These are phyloP conservation scores for Nidularia pulvinata DNA, from an alignment of 768 basidiomycete genomes.

Conservation along the genomic window DNA sequence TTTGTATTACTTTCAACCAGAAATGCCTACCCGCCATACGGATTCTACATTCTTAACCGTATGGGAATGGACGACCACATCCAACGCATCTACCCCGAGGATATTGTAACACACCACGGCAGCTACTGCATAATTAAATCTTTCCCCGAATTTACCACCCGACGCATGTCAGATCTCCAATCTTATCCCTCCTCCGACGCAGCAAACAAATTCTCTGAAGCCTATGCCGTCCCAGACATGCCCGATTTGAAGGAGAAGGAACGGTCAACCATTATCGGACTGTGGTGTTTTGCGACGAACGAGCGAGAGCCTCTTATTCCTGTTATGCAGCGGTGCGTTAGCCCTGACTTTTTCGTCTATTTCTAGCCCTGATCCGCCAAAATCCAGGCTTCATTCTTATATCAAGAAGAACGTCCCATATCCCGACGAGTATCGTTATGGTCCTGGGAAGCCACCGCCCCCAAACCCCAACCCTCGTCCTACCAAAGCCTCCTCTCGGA, in stretches of 20 bases:
- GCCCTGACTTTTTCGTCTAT: neutral
- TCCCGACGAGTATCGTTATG: constrained; percentile 72
- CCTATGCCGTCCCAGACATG: constrained; percentile 44
- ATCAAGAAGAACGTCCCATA: constrained; percentile 68
- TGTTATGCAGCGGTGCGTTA: constrained; percentile 65
- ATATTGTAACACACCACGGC: constrained; percentile 62
- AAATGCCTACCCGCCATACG: constrained; percentile 78
- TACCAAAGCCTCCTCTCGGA: constrained; percentile 17
- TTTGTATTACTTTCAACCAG: constrained; percentile 30
- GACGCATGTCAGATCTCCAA: constrained; percentile 25
- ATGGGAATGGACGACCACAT: constrained; percentile 80
- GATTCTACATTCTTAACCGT: constrained; percentile 84
- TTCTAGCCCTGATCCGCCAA: neutral
- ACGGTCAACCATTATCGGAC: constrained; percentile 55
- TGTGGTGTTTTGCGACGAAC: constrained; percentile 77
- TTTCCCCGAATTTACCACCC: constrained; percentile 66
- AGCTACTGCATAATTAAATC: constrained; percentile 74
- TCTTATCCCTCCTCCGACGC: constrained; percentile 21
- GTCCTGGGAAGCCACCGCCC: constrained; percentile 65
- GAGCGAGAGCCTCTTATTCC: constrained; percentile 72
- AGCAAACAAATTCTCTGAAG: constrained; percentile 46
- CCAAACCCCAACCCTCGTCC: constrained; percentile 37
- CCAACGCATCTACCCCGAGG: constrained; percentile 76
- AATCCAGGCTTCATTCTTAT: constrained; percentile 58
- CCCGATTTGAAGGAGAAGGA: constrained; percentile 55